Evolutionary conservation across 306 rosid species (phyloP).

Genomic region (Cyclanthera cordifolia): DNA sequence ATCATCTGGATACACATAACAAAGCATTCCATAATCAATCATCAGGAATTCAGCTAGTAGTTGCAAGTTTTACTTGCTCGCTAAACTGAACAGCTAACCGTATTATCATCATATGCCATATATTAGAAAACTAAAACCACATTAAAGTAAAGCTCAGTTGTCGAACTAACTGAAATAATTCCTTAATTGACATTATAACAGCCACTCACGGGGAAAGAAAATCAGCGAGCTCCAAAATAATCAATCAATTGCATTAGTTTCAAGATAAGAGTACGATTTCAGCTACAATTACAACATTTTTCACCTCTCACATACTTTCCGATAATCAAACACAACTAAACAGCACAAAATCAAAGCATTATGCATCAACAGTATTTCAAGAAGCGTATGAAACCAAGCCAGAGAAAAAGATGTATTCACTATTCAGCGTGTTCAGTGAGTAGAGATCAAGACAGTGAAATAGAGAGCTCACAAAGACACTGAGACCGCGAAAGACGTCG

Average conservation of each 20-base stretch:
- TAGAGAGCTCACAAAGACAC: conserved; percentile 49
- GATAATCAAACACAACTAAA: conserved; percentile 3
- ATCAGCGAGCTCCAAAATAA: neutral
- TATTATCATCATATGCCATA: neutral
- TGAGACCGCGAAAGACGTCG: conserved; percentile 91
- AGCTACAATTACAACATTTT: neutral
- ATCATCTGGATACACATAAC: conserved; percentile 43
- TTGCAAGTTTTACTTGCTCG: neutral
- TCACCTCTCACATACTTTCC: neutral
- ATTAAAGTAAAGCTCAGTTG: neutral
- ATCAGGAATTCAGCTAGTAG: neutral
- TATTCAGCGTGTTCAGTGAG: neutral
- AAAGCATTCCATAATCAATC: neutral
- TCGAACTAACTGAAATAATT: neutral
- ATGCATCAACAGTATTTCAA: neutral
- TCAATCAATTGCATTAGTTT: neutral
- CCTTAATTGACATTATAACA: neutral
- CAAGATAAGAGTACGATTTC: neutral
- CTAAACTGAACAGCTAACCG: neutral
- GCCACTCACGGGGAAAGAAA: neutral
- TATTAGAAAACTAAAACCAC: neutral
- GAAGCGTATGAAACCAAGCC: neutral
- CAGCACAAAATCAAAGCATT: neutral
- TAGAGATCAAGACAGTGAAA: neutral
- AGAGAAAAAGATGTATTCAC: neutral